phyloP scores from a whole-genome alignment of 2,329 filamentous ascomycete species.

The Fusarium lyarnte region DNA sequence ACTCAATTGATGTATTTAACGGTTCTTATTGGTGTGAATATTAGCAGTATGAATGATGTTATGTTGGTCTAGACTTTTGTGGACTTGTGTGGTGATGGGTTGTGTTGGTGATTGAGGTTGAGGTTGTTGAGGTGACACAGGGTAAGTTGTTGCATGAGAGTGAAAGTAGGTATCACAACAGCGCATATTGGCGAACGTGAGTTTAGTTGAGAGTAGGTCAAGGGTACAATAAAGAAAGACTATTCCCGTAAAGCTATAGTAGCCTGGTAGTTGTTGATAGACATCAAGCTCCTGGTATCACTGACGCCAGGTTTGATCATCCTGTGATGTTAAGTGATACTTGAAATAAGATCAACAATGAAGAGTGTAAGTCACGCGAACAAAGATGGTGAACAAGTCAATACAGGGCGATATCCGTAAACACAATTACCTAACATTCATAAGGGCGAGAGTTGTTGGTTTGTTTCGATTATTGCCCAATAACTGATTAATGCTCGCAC shows the following conservation, averaged over 20 bases:
- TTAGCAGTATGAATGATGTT: background rate
- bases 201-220: background rate
- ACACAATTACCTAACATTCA: background rate
- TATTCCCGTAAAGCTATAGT: background rate
- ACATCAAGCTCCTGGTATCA: background rate
- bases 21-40: background rate
- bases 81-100: background rate
- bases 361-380: background rate
- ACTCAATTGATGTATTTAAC: background rate
- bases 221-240: too few species aligned
- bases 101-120: background rate
- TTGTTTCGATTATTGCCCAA: background rate
- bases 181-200: background rate
- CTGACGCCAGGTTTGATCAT: background rate
- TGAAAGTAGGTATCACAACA: background rate
- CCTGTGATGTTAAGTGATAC: fast-evolving
- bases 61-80: background rate
- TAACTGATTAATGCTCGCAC: background rate
- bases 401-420: background rate
- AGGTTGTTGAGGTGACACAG: slow-evolving; percentile 2
- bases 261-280: background rate
- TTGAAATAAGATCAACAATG: fast-evolving
- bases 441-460: background rate
- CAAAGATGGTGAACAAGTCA: too few species aligned
- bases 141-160: slow-evolving; percentile 1